Evolutionary conservation across 1,284 basidiomycete species (phyloP).

Genomic region (Austropuccinia psidii): DNA sequence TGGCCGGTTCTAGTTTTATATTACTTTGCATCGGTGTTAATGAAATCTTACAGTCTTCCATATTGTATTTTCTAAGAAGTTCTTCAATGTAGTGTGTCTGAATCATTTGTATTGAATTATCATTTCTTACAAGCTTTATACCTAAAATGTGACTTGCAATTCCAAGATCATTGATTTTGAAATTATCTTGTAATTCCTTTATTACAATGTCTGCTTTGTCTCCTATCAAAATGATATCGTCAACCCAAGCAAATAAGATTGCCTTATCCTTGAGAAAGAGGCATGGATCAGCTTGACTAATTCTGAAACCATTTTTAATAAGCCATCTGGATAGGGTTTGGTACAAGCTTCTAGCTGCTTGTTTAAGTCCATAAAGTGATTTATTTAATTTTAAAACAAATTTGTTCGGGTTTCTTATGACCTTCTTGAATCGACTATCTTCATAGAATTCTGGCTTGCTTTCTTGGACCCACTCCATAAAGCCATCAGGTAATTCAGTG

Average conservation of each 20-base stretch:
- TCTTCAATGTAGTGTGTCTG: constrained; percentile 5
- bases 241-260: constrained; percentile 21
- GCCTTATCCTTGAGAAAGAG: background rate
- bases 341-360: background rate
- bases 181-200: constrained; percentile 5
- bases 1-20: constrained; percentile 14
- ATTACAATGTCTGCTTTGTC: background rate
- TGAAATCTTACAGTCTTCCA: constrained; percentile 10
- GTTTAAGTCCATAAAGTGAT: constrained; percentile 8
- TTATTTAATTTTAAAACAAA: constrained; percentile 9
- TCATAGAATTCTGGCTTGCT: constrained; percentile 10
- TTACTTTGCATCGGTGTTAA: constrained; percentile 31
- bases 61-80: background rate
- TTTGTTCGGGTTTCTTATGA: constrained; percentile 7
- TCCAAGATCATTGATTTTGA: constrained; percentile 35
- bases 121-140: constrained; percentile 4
- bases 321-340: background rate
- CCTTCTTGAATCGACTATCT: background rate
- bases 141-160: constrained; percentile 13
- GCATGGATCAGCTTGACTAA: background rate
- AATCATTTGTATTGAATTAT: background rate
- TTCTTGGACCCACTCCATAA: constrained; percentile 22
- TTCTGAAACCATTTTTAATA: background rate
- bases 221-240: constrained; percentile 25
- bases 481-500: constrained; percentile 11